Base-by-base conservation (phyloP, 805 yeast species). In the Candida corydali region DNA sequence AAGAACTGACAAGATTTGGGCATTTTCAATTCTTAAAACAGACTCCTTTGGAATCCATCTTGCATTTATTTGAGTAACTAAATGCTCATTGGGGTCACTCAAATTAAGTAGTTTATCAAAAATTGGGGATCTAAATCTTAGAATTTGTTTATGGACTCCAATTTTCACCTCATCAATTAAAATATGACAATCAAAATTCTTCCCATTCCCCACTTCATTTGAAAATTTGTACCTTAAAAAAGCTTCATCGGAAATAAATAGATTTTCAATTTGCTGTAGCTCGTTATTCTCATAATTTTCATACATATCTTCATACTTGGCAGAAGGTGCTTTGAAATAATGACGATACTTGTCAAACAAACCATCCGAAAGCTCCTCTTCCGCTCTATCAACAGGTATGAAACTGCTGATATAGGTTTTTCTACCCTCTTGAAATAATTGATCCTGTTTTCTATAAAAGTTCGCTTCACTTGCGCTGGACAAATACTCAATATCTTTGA, bases 401-500 rank as follows among this genome's bases (percentile, higher is more conserved):
- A 50, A 63, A 26, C 55, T 59, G 4, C 60, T 37, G 12, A 53
- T 40, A 42, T 63, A 66, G 8, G 59, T 49, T 19, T 49, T 47
- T n/a, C 29, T 19, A 7, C 46, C 63, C 1, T 52, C 42, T 19
- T 57, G 53, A n/a, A 71, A 49, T 9, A 72, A 42, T 29, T 70
- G 72, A n/a, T 59, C 55, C 37, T 67, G 73, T 36, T 68, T 67
- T 27, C 73, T 47, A 43, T 49, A 57, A 5, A 40, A 27, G 31
- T 61, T 53, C 1, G 48, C 39, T 22, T 64, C 70, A 6, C 34
- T 33, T 10, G 76, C 44, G 0, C 80, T 78, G 5, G 86, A 78
- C 27, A 81, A 59, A 28, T 63, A 61, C 7, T 69, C 69, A 47
- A 84, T 64, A 47, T 84, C 88, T 23, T 58, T 55, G 9, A 65